These are phyloP conservation scores for Hericium coralloides DNA, from an alignment of 768 basidiomycete species.

Conservation along the genomic window DNA sequence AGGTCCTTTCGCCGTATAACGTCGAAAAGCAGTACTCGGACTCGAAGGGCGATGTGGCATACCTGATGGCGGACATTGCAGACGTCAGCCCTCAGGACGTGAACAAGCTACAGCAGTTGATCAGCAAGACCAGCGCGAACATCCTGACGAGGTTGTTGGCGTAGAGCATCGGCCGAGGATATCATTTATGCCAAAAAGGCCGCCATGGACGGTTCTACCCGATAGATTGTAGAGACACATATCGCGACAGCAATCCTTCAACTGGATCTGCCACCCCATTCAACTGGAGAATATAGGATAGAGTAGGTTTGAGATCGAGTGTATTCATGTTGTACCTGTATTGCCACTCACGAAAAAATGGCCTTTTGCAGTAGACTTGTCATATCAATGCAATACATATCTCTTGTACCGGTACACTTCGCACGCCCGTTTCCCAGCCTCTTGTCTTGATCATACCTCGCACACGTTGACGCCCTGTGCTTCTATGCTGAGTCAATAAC, in stretches of 20 bases:
- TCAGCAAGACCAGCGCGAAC: slow-evolving; percentile 74
- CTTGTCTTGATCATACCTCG: no score
- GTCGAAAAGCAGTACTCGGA: slow-evolving; percentile 99
- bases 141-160: slow-evolving; percentile 84
- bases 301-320: background rate
- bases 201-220: background rate
- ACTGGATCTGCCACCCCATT: slow-evolving; percentile 11
- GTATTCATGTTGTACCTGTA: background rate
- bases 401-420: no score
- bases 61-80: slow-evolving; percentile 95
- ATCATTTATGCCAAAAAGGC: background rate
- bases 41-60: slow-evolving; percentile 86
- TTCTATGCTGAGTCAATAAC: no score
- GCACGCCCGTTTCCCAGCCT: no score
- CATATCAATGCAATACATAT: no score
- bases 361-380: no score
- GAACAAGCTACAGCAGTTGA: slow-evolving; percentile 65
- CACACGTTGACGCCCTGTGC: no score
- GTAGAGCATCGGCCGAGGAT: slow-evolving; percentile 15
- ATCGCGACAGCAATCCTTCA: background rate
- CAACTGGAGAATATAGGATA: background rate
- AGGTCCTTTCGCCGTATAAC: slow-evolving; percentile 89
- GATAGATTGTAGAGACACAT: background rate
- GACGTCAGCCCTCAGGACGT: slow-evolving; percentile 79
- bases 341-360: background rate